phyloP scores from a whole-genome alignment of 2,329 filamentous ascomycete species.

The Zymoseptoria tritici region DNA sequence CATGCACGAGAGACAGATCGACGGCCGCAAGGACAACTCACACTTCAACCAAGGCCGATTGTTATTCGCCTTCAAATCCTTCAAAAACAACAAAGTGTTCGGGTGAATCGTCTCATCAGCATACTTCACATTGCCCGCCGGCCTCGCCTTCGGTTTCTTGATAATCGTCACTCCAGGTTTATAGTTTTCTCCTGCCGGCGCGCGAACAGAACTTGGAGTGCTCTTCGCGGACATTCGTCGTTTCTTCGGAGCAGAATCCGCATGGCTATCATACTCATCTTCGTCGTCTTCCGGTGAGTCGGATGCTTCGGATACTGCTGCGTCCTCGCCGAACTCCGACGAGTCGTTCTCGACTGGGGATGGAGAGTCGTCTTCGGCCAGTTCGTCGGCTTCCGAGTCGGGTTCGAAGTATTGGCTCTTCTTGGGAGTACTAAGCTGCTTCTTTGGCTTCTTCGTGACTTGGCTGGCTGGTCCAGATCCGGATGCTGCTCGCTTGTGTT shows the following conservation, averaged over 20 bases:
- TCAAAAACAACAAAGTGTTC: conserved; percentile 55
- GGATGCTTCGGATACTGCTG: conserved; percentile 27
- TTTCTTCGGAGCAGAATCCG: conserved; percentile 16
- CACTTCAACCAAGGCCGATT: conserved; percentile 58
- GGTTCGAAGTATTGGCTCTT: conserved; percentile 46
- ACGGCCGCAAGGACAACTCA: conserved; percentile 28
- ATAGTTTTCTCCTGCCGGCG: conserved; percentile 43
- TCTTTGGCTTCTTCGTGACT: conserved; percentile 19
- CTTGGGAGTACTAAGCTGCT: conserved; percentile 32
- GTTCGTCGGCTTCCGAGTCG: conserved; percentile 26
- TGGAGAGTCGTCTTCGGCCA: conserved; percentile 21
- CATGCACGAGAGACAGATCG: too few relatives aligned
- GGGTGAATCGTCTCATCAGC: conserved; percentile 52
- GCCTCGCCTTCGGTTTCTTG: conserved; percentile 55
- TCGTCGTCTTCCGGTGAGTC: conserved; percentile 27
- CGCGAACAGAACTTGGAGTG: conserved; percentile 8
- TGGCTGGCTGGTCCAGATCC: conserved; percentile 2
- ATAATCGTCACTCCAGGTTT: conserved; percentile 52
- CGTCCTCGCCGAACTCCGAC: conserved; percentile 34
- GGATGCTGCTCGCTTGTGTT: conserved; percentile 25
- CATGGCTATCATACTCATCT: conserved; percentile 28
- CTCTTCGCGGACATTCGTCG: conserved; percentile 9
- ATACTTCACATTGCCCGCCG: conserved; percentile 52
- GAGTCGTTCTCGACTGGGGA: conserved; percentile 18
- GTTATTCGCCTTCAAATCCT: conserved; percentile 54